These are phyloP conservation scores for Solanum chaucha DNA, from an alignment of 257 asterid species.

Conservation along the genomic window DNA sequence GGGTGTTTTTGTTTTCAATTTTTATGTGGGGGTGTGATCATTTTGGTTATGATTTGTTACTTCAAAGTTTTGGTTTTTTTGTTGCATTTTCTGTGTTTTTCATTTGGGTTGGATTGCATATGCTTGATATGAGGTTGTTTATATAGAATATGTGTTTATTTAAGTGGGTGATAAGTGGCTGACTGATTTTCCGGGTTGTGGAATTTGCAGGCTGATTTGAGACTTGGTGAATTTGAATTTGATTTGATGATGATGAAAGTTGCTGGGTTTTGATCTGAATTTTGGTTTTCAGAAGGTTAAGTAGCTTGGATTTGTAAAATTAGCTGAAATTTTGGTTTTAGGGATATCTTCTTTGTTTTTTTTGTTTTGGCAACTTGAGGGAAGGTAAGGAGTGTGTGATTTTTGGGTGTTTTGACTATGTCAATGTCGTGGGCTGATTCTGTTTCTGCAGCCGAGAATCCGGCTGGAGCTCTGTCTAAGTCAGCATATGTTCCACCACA, in stretches of 20 bases:
- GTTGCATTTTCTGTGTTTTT: neutral
- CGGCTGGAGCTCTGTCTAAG: slow-evolving; percentile 14
- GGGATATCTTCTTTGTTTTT: neutral
- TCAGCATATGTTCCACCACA: slow-evolving; percentile 35
- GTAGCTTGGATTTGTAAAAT: neutral
- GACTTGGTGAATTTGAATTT: neutral
- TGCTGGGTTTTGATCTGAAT: neutral
- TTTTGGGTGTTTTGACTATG: slow-evolving; percentile 6
- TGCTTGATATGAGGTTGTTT: neutral
- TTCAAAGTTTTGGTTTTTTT: neutral
- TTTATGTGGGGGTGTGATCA: neutral
- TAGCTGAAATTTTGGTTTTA: neutral
- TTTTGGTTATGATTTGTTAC: neutral
- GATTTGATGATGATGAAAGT: slow-evolving; percentile 1
- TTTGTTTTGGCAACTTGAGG: neutral
- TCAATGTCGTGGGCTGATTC: slow-evolving; percentile 27
- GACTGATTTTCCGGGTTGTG: neutral
- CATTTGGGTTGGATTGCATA: neutral
- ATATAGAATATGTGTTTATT: neutral
- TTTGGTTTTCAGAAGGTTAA: neutral
- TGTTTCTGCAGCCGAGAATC: slow-evolving; percentile 8
- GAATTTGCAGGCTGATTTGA: neutral
- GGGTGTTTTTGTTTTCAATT: neutral
- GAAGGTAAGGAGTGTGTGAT: neutral
- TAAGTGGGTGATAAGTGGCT: neutral